Base-by-base conservation (phyloP, 2,329 filamentous ascomycete species). In the Scopulariopsis brevicaulis region DNA sequence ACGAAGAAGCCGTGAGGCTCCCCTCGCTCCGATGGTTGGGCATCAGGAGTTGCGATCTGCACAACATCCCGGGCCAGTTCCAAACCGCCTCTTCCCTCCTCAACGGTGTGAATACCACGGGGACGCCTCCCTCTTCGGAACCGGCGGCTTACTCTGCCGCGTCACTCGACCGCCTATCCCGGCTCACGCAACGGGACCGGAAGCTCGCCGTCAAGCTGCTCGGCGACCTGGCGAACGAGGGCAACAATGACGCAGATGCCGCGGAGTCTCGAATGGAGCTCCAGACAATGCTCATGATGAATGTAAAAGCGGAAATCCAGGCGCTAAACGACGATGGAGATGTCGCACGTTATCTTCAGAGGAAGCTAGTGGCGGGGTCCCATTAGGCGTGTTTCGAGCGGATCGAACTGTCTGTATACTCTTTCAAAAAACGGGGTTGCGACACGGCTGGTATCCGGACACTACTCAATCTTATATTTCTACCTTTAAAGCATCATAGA, bases 231-330 rank as follows among this genome's bases (percentile, higher is more conserved):
- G 64, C 66, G 7, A 63, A 64, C 1, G 66, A 67, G 8, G 62
- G 63, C 0, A 18, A 10, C 46, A 7, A 14, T 12, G 68, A 71
- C 12, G 61, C 62, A 0, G 68, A 73, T 1, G 71, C 73, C 2
- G 57, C 63, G 0, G 70, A 74, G 7, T 71, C 82, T 61, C 71
- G 71, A 34, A 69, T 70, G 2, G 85, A 91, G 64, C 63, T 93
- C 18, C 88, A 90, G 65, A 64, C 77, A 1, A 91, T 93, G 87
- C 70, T 93, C 22, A 79, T 88, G 72, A 72, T 92, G 55, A 86
- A 87, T 56, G 64, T 84, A 54, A 94, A 93, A 65, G 86, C 86
- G 0, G 89, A 94, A 66, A 89, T 93, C 55, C 87, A 94, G 65
- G 79, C 84, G 20, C 70, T 89, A 7, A 84, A 88, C 58, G 73